Evolutionary conservation across 495 filamentous ascomycete genomes (phyloP), one percentile per base, ranked within the genome.

Genomic region (Neurospora africana): DNA sequence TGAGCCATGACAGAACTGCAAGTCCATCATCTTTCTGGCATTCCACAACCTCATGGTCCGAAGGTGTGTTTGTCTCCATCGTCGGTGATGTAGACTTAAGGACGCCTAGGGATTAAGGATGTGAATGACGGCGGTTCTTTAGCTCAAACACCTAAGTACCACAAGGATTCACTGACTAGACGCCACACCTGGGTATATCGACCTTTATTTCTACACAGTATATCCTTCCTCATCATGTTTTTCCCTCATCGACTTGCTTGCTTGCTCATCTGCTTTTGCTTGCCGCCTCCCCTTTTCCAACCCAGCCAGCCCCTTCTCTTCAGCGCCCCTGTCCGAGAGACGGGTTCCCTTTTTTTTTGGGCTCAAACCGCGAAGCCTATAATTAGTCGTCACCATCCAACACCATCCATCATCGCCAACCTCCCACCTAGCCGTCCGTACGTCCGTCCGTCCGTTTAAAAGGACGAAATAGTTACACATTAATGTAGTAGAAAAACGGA

Each of bases 31-130:
- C 77, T 98, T 98, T 79, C 79, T 97, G 58, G 95, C 94, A 0
- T 98, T 98, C 76, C 85, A 94, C 39, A 98, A 99, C 75, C 85
- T 99, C 65, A 97, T 98, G 95, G 92, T 97, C 19, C 8, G 19
- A 44, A 44, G 19, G 19, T 44, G 41, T n/a, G 41, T n/a, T 7
- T n/a, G 7, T 44, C 8, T 44, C 41, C 8, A 4, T 44, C 19
- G 41, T n/a, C 41, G 41, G 41, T 44, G 41, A n/a, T 44, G 41
- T n/a, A n/a, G 19, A n/a, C 41, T 8, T 4, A 44, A 44, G 41
- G 19, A 44, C 19, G 41, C 41, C 41, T n/a, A n/a, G 41, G 19
- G 41, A 44, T 44, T 0, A 44, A 44, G 8, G 19, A 44, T n/a
- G 41, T 44, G 8, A 44, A n/a, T 44, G 41, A 13, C n/a, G n/a